Conservation (phyloP, 2,329 filamentous ascomycete genomes). For the Colletotrichum sp. region DNA sequence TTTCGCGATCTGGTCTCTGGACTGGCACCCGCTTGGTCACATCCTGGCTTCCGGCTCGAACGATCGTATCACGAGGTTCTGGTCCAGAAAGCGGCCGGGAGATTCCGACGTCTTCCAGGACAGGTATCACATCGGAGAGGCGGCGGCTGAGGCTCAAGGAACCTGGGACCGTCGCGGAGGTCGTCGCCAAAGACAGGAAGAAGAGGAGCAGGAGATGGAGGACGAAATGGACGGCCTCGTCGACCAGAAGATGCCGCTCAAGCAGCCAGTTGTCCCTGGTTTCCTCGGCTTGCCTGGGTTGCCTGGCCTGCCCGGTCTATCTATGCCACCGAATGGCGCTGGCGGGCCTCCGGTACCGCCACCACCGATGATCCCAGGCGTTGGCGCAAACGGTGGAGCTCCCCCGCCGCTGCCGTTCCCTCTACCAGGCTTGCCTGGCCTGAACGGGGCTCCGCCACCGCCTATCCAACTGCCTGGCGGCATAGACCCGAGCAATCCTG, state of each 20-base stretch:
- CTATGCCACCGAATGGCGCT: constrained; percentile 40
- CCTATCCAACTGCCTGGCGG: constrained; percentile 52
- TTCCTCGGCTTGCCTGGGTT: constrained; percentile 65
- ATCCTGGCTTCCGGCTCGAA: constrained; percentile 96
- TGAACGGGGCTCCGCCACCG: constrained; percentile 50
- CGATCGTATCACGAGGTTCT: constrained; percentile 95
- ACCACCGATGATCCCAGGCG: constrained; percentile 55
- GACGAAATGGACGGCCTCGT: constrained; percentile 93
- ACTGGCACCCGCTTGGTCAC: constrained; percentile 97
- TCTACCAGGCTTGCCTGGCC: constrained; percentile 52
- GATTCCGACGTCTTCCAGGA: constrained; percentile 87
- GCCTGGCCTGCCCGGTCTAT: constrained; percentile 40
- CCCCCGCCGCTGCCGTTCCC: constrained; percentile 58
- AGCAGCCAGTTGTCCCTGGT: constrained; percentile 53
- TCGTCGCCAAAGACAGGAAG: constrained; percentile 81
- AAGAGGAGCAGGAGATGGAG: constrained; percentile 91
- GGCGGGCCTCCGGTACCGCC: constrained; percentile 27
- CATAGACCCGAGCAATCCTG: constrained; percentile 64
- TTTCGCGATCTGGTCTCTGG: constrained; percentile 95
- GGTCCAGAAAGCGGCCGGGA: constrained; percentile 88
- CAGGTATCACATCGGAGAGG: constrained; percentile 93
- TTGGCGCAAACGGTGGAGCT: constrained; percentile 45
- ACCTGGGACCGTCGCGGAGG: constrained; percentile 86
- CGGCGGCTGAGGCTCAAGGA: constrained; percentile 91
- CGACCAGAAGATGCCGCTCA: constrained; percentile 82